Evolutionary conservation across 2,329 filamentous ascomycete species (phyloP).

Genomic region (Fusarium succisae): DNA sequence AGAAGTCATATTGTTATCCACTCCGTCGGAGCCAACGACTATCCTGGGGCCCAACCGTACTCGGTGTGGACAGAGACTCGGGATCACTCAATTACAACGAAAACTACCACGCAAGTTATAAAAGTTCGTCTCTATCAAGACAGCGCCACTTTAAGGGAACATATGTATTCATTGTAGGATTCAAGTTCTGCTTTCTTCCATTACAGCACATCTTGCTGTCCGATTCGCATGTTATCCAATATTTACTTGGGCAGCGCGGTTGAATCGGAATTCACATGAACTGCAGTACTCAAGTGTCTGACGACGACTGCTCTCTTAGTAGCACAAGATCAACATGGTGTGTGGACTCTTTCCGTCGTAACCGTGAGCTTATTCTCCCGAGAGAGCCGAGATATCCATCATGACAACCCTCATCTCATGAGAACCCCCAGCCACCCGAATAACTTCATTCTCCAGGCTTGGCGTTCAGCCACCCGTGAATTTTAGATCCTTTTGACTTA

Average conservation of each 20-base stretch:
- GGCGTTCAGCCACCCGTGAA: conserved; percentile 20
- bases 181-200: neutral
- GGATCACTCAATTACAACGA: neutral
- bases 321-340: conserved; percentile 5
- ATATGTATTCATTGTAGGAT: neutral
- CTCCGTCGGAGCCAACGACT: conserved; percentile 5
- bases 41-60: neutral
- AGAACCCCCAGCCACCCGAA: conserved; percentile 29
- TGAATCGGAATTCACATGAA: neutral
- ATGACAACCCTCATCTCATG: conserved; percentile 27
- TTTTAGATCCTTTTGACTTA: neutral
- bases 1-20: conserved; percentile 4
- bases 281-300: neutral
- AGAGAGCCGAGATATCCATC: conserved; percentile 19
- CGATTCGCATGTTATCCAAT: neutral
- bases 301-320: neutral
- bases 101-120: neutral
- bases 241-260: neutral
- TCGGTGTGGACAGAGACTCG: neutral
- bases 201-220: neutral
- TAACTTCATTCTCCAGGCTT: conserved; percentile 17
- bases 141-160: neutral
- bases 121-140: neutral
- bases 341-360: conserved; percentile 1
- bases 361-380: conserved; percentile 13